Percentiles rank a stretch among this genome's conserved stretches.
phyloP scores from a whole-genome alignment of 2,329 filamentous ascomycete genomes.

The Colletotrichum kahawae region DNA sequence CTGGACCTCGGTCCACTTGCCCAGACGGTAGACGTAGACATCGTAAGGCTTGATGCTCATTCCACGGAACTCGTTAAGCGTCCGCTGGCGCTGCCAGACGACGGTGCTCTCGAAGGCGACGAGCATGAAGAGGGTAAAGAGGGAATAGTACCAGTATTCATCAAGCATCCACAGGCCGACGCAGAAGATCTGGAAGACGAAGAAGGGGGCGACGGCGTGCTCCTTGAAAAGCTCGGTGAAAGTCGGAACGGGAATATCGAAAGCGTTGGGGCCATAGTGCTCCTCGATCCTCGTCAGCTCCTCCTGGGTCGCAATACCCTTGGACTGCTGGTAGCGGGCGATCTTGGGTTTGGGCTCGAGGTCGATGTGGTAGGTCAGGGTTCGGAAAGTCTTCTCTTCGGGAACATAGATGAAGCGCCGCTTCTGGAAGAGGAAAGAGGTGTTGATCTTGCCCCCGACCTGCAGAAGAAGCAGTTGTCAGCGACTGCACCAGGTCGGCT shows the following conservation, averaged over 20 bases:
- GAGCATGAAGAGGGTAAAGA: constrained; percentile 98
- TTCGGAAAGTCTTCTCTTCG: constrained; percentile 76
- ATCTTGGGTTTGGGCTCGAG: constrained; percentile 81
- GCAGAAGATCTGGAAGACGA: constrained; percentile 99
- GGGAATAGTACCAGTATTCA: constrained; percentile 99
- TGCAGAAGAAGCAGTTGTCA: constrained; percentile 29
- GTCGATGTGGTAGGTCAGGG: constrained; percentile 85
- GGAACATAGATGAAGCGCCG: constrained; percentile 88
- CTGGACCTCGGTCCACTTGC: constrained; percentile 85
- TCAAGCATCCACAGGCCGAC: constrained; percentile 98
- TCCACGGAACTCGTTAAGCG: constrained; percentile 92
- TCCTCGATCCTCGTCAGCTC: constrained; percentile 83
- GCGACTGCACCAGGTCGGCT: background rate
- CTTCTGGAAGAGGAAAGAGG: constrained; percentile 97
- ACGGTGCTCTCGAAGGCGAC: constrained; percentile 98
- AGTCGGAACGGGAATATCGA: constrained; percentile 96
- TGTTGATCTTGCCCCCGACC: constrained; percentile 74
- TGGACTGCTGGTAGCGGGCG: constrained; percentile 77
- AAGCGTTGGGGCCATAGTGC: constrained; percentile 94
- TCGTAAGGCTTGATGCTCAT: constrained; percentile 99
- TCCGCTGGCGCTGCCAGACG: constrained; percentile 97
- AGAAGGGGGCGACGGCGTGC: constrained; percentile 97
- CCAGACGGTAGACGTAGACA: constrained; percentile 86
- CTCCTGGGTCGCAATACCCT: constrained; percentile 74
- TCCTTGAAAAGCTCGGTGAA: constrained; percentile 97